Evolutionary conservation across 169 alveolate species (phyloP), one percentile per base, ranked within the genome.

Genomic region (Eimeria sp.): DNA sequence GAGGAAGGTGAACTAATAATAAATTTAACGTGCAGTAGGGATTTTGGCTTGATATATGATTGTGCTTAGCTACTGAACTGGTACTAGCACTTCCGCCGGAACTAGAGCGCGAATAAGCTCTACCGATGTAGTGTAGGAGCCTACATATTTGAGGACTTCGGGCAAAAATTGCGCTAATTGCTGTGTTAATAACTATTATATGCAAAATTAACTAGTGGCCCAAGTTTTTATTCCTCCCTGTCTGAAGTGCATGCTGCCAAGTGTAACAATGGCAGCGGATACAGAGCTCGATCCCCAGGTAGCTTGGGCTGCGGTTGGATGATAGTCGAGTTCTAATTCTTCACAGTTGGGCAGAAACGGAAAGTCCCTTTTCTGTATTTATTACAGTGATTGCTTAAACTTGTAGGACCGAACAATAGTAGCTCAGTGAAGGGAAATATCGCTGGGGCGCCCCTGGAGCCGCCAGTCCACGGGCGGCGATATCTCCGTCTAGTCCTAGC

Each of bases 251-350:
- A 72, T 30, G 82, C 54, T 72, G 30, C 27, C 54, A 7, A 2
- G 9, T 1, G 18, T 11, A 51, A 34, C 2, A 34, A 13, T 40
- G n/a, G 30, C n/a, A 72, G 30, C 82, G 82, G 30, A 72, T n/a
- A 72, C 82, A 2, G 54, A 40, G 40, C 82, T 72, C 82, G 82
- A 72, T 72, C 82, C 82, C 82, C 82, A n/a, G 54, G 54, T n/a
- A 72, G 82, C 54, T 4, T 34, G 51, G 54, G 82, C 51, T 72
- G 82, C 14, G 51, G 40, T 27, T 72, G 82, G 14, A 18, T 14
- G 78, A 16, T 27, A 25, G 3, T 30, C 27, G 30, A 18, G 27
- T 14, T 72, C 82, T 27, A 34, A 9, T 72, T 13, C 4, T 34
- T 7, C 6, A 40, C 4, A 40, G 54, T 11, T 34, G n/a, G 27